Percentiles rank a stretch among this genome's conserved stretches.
Conservation (phyloP, 768 basidiomycete species). For the Xanthoconium stramineum region DNA sequence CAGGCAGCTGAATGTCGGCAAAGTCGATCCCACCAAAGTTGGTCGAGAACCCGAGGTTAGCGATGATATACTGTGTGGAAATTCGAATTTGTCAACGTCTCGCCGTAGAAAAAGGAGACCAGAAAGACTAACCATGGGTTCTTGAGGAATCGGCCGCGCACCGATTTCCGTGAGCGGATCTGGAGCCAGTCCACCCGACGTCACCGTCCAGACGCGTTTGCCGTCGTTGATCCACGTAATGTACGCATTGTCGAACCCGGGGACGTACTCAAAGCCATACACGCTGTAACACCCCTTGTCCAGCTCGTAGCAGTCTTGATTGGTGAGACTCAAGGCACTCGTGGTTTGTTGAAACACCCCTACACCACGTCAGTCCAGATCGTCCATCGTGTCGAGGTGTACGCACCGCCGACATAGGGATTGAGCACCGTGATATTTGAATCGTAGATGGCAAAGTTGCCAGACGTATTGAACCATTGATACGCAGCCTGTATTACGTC, state of each 20-base stretch:
- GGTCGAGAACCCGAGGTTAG: slow-evolving; percentile 65
- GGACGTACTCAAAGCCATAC: slow-evolving; percentile 55
- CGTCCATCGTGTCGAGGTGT: not conserved
- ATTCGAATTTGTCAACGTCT: not conserved
- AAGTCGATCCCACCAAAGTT: slow-evolving; percentile 69
- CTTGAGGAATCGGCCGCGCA: slow-evolving; percentile 58
- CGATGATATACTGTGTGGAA: slow-evolving; percentile 55
- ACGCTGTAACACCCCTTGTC: slow-evolving; percentile 40
- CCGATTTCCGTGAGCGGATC: slow-evolving; percentile 53
- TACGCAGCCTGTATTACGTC: slow-evolving; percentile 39
- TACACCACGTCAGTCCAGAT: slow-evolving; percentile 7
- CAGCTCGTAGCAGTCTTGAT: slow-evolving; percentile 46
- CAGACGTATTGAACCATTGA: slow-evolving; percentile 35
- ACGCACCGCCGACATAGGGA: slow-evolving; percentile 42
- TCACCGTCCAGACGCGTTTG: slow-evolving; percentile 55
- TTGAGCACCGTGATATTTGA: slow-evolving; percentile 36
- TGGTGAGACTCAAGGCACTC: slow-evolving; percentile 33
- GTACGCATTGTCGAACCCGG: slow-evolving; percentile 51
- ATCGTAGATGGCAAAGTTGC: slow-evolving; percentile 37
- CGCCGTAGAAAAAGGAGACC: not conserved
- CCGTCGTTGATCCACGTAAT: slow-evolving; percentile 68
- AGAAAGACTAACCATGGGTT: slow-evolving; percentile 53
- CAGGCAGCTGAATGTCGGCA: slow-evolving; percentile 48
- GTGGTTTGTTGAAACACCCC: slow-evolving; percentile 41
- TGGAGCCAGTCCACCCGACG: slow-evolving; percentile 44